Base-by-base conservation (phyloP, 2,329 filamentous ascomycete genomes). In the Zymoseptoria passerinii region DNA sequence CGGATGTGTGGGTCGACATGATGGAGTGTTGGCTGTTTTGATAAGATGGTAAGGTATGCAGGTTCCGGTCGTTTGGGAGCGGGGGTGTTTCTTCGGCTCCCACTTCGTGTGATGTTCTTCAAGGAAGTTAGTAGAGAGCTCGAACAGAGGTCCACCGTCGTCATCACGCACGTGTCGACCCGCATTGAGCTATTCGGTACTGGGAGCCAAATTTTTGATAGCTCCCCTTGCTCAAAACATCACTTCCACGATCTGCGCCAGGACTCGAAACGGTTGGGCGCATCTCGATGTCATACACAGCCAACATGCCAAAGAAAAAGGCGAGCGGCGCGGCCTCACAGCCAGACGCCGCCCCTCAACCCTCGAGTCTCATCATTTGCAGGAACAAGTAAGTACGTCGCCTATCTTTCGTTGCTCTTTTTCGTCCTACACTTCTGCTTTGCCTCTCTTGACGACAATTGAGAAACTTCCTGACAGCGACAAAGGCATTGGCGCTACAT, bases 401-500 rank as follows among this genome's bases (percentile, higher is more conserved):
- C 63, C 61, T 58, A 56, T 50, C 54, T 55, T 51, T 50, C 29
- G 55, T 60, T 59, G 44, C 28, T 52, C 20, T 44, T 50, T 48
- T 48, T 29, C 51, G 16, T 44, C 18, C 13, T 28, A 44, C 35
- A 44, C 16, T 16, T 44, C n/a, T 16, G 50, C 44, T 23, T n/a
- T 53, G 52, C 4, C 55, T 35, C 10, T 13, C 52, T 28, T 23
- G n/a, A 13, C n/a, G 48, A n/a, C 27, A 40, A 19, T 23, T 52
- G 35, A 50, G 28, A 55, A 29, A n/a, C 7, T 29, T 28, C 44
- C 58, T 59, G n/a, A 55, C 58, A 58, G 48, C 49, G 49, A 48
- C 20, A 66, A 57, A 92, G 89, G 72, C 88, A 92, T 75, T 92
- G 89, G 89, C 83, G 85, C 63, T 90, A 90, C 72, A 91, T 94